Percentiles rank a stretch among this genome's conserved stretches.
phyloP scores from a whole-genome alignment of 192 early-diverging fungal species.

The Bifiguratus adelaidae region DNA sequence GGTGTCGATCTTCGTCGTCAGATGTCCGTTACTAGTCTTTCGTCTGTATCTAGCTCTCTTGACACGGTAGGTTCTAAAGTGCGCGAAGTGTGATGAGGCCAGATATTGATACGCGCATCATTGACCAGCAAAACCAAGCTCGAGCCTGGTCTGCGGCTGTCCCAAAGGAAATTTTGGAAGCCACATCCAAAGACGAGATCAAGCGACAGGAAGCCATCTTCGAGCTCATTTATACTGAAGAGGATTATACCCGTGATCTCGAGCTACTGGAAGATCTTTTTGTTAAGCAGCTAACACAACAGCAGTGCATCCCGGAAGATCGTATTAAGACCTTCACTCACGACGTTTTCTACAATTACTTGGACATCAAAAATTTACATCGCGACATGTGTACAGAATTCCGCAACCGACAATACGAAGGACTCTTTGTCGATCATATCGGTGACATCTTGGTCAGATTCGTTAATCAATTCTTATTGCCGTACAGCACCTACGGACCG shows the following conservation, averaged over 20 bases:
- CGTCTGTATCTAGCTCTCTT: no score
- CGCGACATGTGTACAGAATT: slow-evolving; percentile 40
- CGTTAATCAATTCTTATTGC: slow-evolving; percentile 44
- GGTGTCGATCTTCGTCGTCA: no score
- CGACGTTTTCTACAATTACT: slow-evolving; percentile 62
- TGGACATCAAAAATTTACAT: slow-evolving; percentile 47
- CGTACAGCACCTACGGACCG: slow-evolving; percentile 73
- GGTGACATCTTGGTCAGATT: slow-evolving; percentile 71
- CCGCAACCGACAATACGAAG: slow-evolving; percentile 49
- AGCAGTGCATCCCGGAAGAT: slow-evolving; percentile 10
- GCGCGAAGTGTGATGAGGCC: no score
- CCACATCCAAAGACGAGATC: slow-evolving; percentile 59
- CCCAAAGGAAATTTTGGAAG: slow-evolving; percentile 56
- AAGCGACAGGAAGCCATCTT: slow-evolving; percentile 93
- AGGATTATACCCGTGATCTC: slow-evolving; percentile 84
- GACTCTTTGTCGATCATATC: slow-evolving; percentile 60
- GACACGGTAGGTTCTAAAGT: no score
- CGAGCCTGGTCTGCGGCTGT: slow-evolving; percentile 65
- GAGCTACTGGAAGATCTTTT: slow-evolving; percentile 45
- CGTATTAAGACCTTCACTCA: slow-evolving; percentile 38
- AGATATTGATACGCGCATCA: no score
- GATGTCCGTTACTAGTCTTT: no score
- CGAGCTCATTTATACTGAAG: slow-evolving; percentile 86
- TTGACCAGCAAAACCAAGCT: not conserved
- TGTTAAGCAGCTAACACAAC: slow-evolving; percentile 11